phyloP scores from a whole-genome alignment of 1,139 yeast species.

The Geotrichum citri-aurantii region DNA sequence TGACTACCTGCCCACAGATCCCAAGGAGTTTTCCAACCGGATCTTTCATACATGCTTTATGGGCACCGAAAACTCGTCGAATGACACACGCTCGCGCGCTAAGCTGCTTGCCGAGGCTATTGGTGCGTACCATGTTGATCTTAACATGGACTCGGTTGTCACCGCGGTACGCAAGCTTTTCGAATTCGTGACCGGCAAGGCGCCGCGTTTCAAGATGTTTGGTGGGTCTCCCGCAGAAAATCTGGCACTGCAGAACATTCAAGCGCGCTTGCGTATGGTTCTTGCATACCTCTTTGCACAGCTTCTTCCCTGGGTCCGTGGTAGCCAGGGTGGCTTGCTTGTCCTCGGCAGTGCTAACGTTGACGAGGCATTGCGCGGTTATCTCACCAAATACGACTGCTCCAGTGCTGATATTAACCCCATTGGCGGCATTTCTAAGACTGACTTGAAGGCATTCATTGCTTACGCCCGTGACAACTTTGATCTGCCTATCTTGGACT shows the following conservation, averaged over 20 bases:
- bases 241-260: slow-evolving; percentile 89
- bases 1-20: slow-evolving; percentile 62
- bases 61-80: slow-evolving; percentile 93
- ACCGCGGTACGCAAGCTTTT: slow-evolving; percentile 67
- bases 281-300: slow-evolving; percentile 90
- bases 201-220: slow-evolving; percentile 80
- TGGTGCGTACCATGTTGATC: slow-evolving; percentile 85
- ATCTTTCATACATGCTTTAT: slow-evolving; percentile 86
- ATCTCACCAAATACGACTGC: slow-evolving; percentile 92
- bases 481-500: slow-evolving; percentile 67
- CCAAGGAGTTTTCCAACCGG: slow-evolving; percentile 67
- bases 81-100: slow-evolving; percentile 82
- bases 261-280: slow-evolving; percentile 94
- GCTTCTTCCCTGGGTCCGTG: slow-evolving; percentile 88
- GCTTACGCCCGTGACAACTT: slow-evolving; percentile 67
- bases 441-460: slow-evolving; percentile 81
- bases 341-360: slow-evolving; percentile 96
- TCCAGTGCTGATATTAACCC: slow-evolving; percentile 97
- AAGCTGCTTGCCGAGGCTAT: slow-evolving; percentile 64
- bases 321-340: slow-evolving; percentile 67
- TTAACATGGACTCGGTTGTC: slow-evolving; percentile 86
- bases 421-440: slow-evolving; percentile 93
- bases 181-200: slow-evolving; percentile 83
- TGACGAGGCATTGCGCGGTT: slow-evolving; percentile 95
- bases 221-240: slow-evolving; percentile 93